Evolutionary conservation across 1,139 yeast genomes (phyloP).

Genomic region (Yamadazyma sp.): DNA sequence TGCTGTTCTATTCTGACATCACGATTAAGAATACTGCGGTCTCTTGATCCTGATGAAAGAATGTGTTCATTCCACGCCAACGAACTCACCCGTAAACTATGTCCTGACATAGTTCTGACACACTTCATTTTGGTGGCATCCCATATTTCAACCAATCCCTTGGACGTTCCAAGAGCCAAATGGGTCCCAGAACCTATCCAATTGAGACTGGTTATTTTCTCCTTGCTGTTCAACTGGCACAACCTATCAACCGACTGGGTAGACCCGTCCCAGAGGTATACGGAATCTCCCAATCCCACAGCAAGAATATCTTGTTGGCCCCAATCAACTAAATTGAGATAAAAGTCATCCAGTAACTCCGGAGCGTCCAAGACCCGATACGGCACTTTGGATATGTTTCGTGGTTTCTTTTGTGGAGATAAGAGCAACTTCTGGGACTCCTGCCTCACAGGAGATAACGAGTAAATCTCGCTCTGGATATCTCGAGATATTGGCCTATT

Average conservation of each 20-base stretch:
- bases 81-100: conserved; percentile 78
- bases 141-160: conserved; percentile 92
- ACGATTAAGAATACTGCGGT: conserved; percentile 78
- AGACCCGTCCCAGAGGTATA: conserved; percentile 87
- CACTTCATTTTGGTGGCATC: conserved; percentile 86
- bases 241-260: conserved; percentile 82
- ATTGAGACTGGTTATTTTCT: conserved; percentile 75
- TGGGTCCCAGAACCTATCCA: conserved; percentile 98
- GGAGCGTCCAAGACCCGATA: conserved; percentile 96
- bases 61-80: conserved; percentile 95
- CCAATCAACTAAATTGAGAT: conserved; percentile 92
- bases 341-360: conserved; percentile 90
- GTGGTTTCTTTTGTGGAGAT: conserved; percentile 77
- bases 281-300: conserved; percentile 86
- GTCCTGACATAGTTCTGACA: conserved; percentile 91
- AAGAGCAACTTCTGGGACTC: conserved; percentile 79
- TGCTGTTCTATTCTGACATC: conserved; percentile 91
- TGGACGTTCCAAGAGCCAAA: conserved; percentile 85
- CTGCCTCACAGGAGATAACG: conserved; percentile 84
- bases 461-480: conserved; percentile 71
- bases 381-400: conserved; percentile 83
- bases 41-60: conserved; percentile 84
- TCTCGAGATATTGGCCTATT: conserved; percentile 60
- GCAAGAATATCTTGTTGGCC: conserved; percentile 86
- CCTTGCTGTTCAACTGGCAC: conserved; percentile 65